Evolutionary conservation across 306 rosid species (phyloP).

Genomic region (Datisca glomerata): DNA sequence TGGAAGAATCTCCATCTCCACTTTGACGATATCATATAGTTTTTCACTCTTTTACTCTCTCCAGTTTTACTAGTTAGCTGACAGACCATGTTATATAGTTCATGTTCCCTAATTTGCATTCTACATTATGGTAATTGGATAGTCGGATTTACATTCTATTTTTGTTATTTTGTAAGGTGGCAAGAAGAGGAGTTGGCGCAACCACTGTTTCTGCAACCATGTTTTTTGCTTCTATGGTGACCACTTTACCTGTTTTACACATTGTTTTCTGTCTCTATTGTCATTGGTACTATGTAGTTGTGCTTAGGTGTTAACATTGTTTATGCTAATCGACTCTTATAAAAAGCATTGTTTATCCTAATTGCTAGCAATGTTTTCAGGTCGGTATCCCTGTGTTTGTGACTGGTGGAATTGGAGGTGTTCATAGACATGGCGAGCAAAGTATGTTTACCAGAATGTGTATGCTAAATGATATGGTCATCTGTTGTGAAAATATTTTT

Average conservation of each 20-base stretch:
- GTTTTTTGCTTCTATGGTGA: constrained; percentile 75
- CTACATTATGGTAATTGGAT: too few species aligned
- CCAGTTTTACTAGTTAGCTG: too few species aligned
- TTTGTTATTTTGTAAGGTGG: constrained; percentile 42
- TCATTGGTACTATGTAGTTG: background rate
- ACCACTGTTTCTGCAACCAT: constrained; percentile 92
- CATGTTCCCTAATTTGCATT: too few species aligned
- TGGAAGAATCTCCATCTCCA: too few species aligned
- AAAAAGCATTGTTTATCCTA: too few species aligned
- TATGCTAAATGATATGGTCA: constrained; percentile 2
- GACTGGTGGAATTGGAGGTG: constrained; percentile 96
- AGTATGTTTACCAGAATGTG: constrained; percentile 35
- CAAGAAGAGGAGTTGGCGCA: constrained; percentile 70
- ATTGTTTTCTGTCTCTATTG: constrained; percentile 4
- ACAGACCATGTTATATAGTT: too few species aligned
- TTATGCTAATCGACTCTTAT: too few species aligned
- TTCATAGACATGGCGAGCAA: constrained; percentile 73
- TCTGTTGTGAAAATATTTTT: too few species aligned
- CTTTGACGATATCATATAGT: too few species aligned
- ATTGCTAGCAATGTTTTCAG: constrained; percentile 20
- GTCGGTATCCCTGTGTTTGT: constrained; percentile 74
- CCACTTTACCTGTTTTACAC: constrained; percentile 3
- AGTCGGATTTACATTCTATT: too few species aligned
- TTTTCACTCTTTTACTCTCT: too few species aligned
- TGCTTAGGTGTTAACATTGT: too few species aligned